These are phyloP conservation scores for Debaryomycetaceae sp. DNA, from an alignment of 1,139 yeast species.

Conservation along the genomic window DNA sequence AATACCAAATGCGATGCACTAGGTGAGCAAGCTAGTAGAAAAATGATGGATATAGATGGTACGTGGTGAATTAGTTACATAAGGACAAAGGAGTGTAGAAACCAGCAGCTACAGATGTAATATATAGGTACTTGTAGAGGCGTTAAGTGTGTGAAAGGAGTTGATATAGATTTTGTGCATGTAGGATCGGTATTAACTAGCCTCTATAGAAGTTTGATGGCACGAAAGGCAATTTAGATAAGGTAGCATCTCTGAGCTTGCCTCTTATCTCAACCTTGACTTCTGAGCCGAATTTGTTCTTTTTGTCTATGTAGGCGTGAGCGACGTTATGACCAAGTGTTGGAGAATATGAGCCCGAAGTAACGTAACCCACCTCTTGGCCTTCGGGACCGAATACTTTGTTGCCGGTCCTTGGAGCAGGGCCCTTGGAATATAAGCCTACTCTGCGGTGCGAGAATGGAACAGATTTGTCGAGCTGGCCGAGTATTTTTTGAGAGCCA, in stretches of 20 bases:
- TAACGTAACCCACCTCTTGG: conserved; percentile 65
- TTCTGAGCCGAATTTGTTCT: conserved; percentile 74
- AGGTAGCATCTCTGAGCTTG: conserved; percentile 69
- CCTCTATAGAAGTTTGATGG: conserved; percentile 64
- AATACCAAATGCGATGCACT: too few species aligned
- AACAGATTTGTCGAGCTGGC: conserved; percentile 66
- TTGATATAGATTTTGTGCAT: too few species aligned
- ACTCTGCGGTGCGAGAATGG: conserved; percentile 64
- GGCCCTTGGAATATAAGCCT: conserved; percentile 73
- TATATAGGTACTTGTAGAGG: too few species aligned
- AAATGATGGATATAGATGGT: too few species aligned
- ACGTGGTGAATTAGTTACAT: too few species aligned
- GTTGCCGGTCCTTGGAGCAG: conserved; percentile 89
- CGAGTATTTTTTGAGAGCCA: conserved; percentile 68
- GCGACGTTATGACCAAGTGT: conserved; percentile 84
- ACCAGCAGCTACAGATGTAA: too few species aligned
- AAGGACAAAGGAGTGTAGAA: too few species aligned
- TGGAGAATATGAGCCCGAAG: conserved; percentile 93
- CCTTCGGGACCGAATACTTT: conserved; percentile 56
- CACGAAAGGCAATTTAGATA: conserved; percentile 83
- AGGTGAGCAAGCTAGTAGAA: too few species aligned
- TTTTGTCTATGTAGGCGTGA: conserved; percentile 81
- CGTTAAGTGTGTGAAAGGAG: too few species aligned
- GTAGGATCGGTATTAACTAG: too few species aligned
- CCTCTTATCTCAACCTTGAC: conserved; percentile 79